These are phyloP conservation scores for Leccinum insigne DNA, from an alignment of 1,284 basidiomycete species.

Conservation along the genomic window DNA sequence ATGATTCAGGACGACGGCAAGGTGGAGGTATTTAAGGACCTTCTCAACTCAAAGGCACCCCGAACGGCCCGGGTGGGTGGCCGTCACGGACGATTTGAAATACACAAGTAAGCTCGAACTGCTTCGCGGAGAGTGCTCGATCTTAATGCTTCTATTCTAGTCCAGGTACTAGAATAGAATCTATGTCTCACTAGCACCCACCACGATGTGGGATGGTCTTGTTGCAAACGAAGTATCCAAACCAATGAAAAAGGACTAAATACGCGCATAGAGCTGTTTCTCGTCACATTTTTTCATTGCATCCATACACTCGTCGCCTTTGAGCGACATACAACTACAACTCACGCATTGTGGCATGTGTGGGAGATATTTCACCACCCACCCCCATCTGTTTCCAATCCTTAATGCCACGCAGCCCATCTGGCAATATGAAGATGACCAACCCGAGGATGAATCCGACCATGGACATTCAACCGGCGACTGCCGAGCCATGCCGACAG, in stretches of 20 bases:
- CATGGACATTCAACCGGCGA: constrained; percentile 91
- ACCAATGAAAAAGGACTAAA: constrained; percentile 27
- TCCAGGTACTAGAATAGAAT: constrained; percentile 31
- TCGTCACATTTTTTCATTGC: constrained; percentile 10
- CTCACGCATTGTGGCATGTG: not conserved
- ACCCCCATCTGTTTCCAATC: not conserved
- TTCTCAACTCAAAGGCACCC: constrained; percentile 61
- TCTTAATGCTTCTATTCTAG: constrained; percentile 34
- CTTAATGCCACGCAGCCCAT: constrained; percentile 83
- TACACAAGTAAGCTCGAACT: constrained; percentile 62
- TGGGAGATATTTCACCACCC: not conserved
- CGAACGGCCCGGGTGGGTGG: constrained; percentile 57
- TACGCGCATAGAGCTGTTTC: constrained; percentile 15
- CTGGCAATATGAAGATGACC: constrained; percentile 44
- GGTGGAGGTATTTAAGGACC: constrained; percentile 45
- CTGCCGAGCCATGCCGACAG: constrained; percentile 94
- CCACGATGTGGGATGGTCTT: too few relatives aligned
- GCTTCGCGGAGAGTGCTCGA: not conserved
- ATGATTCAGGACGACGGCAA: constrained; percentile 47
- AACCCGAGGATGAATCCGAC: constrained; percentile 81
- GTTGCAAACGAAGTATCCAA: constrained; percentile 12
- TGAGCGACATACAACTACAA: not conserved
- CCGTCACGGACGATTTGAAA: constrained; percentile 83
- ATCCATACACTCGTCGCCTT: constrained; percentile 10
- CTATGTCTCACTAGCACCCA: too few relatives aligned